Percentiles rank a stretch among this genome's conserved stretches.
Evolutionary conservation across 768 basidiomycete genomes (phyloP).

Genomic region (Termitomyces sp.): DNA sequence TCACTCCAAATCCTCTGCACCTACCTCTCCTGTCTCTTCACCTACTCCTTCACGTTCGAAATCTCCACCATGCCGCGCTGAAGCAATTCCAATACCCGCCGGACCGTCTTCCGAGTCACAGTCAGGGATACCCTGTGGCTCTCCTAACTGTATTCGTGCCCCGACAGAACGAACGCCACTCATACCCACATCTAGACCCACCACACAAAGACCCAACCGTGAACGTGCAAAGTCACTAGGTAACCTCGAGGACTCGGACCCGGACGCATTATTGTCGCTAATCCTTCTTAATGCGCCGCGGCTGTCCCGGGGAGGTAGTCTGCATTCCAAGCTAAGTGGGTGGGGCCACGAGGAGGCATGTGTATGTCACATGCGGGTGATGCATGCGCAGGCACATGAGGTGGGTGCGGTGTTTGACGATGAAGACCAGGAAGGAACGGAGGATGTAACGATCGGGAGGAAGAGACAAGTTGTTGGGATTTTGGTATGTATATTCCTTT

Average conservation of each 20-base stretch:
- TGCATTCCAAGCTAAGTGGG: conserved; percentile 7
- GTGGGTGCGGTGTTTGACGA: conserved; percentile 6
- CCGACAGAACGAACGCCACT: conserved; percentile 11
- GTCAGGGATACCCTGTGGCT: background rate
- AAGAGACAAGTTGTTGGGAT: conserved; percentile 72
- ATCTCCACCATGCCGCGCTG: conserved; percentile 10
- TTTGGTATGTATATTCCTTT: conserved; percentile 41
- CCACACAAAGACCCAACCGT: conserved; percentile 1
- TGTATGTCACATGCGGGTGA: conserved; percentile 13
- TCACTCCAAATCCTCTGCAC: conserved; percentile 56
- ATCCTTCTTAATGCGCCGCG: conserved; percentile 18
- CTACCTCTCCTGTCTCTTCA: conserved; percentile 34
- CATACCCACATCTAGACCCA: background rate
- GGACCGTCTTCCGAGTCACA: background rate
- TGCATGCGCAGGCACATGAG: conserved; percentile 6
- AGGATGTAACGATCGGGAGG: conserved; percentile 38
- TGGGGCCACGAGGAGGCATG: conserved; percentile 16
- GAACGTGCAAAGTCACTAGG: conserved; percentile 12
- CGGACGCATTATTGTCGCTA: conserved; percentile 13
- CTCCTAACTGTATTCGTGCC: background rate
- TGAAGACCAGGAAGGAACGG: conserved; percentile 11
- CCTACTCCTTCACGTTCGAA: conserved; percentile 16
- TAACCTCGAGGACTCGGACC: conserved; percentile 10
- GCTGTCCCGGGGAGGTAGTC: conserved; percentile 13
- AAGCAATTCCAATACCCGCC: background rate